Base-by-base conservation (phyloP, 768 basidiomycete genomes). In the Daedaleopsis nitida region DNA sequence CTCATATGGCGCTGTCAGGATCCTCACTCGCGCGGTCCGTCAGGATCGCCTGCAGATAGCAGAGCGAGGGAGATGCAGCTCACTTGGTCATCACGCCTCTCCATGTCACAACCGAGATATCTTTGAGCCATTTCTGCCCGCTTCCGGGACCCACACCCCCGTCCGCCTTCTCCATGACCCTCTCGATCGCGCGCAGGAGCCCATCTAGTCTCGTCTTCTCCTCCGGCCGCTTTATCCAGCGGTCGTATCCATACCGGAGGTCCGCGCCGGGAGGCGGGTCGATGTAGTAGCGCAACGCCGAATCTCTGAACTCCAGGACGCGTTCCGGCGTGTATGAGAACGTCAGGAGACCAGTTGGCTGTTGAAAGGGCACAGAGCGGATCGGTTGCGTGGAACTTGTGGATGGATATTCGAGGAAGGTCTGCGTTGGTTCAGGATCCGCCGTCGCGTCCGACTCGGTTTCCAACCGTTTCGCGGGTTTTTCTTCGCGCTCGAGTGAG, bases 21-120 rank as follows among this genome's bases (percentile, higher is more conserved):
- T 87, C 72, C 91, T 93, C 74, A 55, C 80, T 79, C 80, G 71
- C 74, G n/a, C 14, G 23, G 42, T 5, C 43, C 24, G 58, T 58
- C 53, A 63, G 62, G 27, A 49, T 39, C 7, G 7, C 16, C 34
- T 52, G 45, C 5, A n/a, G n/a, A 37, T 14, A 19, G 5, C 10
- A 23, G 11, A 7, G 5, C 11, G 5, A 23, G 10, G 39, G 10
- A 13, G 17, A 19, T 3, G 14, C 14, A 45, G 71, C 81, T 77
- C 72, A 92, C 90, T 87, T 93, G 61, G 93, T 94, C 80, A 93
- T 85, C 55, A 93, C 81, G 12, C 92, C 92, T 68, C 92, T 80
- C 92, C 92, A 95, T 11, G 81, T 77, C 54, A 91, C 78, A 32
- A 88, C 81, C 1, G 79, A 82, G 27, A 88, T 78, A 57, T 82